phyloP scores from a whole-genome alignment of 177 flowering plant species.

The Vitis hybrid region DNA sequence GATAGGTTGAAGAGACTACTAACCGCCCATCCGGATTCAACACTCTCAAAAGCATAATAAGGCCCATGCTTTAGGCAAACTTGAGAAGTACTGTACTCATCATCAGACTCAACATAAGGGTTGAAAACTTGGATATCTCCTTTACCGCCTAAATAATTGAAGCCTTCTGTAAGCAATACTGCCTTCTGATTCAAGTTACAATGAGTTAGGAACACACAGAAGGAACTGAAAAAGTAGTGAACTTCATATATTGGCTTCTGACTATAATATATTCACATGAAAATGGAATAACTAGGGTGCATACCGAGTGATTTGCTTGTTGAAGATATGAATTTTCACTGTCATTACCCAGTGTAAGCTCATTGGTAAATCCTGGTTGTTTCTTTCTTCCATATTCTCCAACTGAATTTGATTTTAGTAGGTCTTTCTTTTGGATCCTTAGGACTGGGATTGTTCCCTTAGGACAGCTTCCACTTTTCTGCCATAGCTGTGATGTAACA shows the following conservation, averaged over 20 bases:
- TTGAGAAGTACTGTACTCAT: constrained; percentile 49
- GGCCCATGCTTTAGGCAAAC: constrained; percentile 42
- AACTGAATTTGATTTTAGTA: constrained; percentile 12
- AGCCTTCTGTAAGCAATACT: constrained; percentile 40
- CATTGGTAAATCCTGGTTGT: constrained; percentile 4
- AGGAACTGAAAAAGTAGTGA: too few species aligned
- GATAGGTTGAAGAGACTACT: neutral
- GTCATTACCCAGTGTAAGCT: neutral
- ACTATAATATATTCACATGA: too few species aligned
- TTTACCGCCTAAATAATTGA: constrained; percentile 40
- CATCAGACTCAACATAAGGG: constrained; percentile 44
- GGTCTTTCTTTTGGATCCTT: constrained; percentile 24
- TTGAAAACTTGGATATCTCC: constrained; percentile 51
- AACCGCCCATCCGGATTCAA: constrained; percentile 71
- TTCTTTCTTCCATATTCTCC: constrained; percentile 35
- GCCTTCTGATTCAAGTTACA: constrained; percentile 28
- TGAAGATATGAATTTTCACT: constrained; percentile 4
- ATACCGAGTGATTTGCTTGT: constrained; percentile 36
- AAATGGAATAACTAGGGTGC: neutral
- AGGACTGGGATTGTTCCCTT: constrained; percentile 61
- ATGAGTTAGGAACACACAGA: too few species aligned
- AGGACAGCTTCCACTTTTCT: constrained; percentile 60
- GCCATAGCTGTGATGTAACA: constrained; percentile 43
- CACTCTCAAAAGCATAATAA: constrained; percentile 24
- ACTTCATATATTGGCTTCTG: too few species aligned